phyloP scores from a whole-genome alignment of 768 basidiomycete genomes.

The Saitozyma sp. region DNA sequence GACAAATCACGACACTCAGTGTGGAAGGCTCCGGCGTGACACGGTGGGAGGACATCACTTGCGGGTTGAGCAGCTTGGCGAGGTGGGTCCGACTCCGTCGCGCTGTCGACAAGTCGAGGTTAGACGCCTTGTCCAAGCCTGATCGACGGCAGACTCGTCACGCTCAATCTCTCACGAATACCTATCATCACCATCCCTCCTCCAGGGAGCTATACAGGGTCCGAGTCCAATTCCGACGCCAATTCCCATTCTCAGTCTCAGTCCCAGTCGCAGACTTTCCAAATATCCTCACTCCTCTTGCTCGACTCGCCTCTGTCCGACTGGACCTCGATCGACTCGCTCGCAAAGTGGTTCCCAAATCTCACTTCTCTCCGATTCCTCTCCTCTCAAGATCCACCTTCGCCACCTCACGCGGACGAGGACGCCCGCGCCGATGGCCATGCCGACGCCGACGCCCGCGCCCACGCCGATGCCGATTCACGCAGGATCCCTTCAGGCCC shows the following conservation, averaged over 20 bases:
- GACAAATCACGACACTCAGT: constrained; percentile 16
- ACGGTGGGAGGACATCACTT: constrained; percentile 22
- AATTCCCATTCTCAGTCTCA: not conserved
- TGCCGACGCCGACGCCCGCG: not conserved
- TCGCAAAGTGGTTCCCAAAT: constrained; percentile 11
- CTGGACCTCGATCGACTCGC: constrained; percentile 29
- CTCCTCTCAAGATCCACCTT: not conserved
- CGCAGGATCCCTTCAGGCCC: constrained; percentile 7
- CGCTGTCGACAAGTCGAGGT: not conserved
- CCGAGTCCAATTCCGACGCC: too few relatives aligned
- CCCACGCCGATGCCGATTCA: not conserved
- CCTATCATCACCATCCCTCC: constrained; percentile 8
- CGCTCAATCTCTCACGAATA: constrained; percentile 19
- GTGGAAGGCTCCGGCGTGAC: constrained; percentile 31
- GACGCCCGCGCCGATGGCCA: not conserved
- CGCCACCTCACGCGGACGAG: not conserved
- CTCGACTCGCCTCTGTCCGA: constrained; percentile 5
- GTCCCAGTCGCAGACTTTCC: not conserved
- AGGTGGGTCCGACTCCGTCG: constrained; percentile 1
- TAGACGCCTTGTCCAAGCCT: not conserved
- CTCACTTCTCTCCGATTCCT: constrained; percentile 16
- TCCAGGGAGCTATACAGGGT: not conserved
- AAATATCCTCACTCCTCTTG: constrained; percentile 9
- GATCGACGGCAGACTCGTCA: constrained; percentile 7
- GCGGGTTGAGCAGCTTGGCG: not conserved